Evolutionary conservation across 768 basidiomycete genomes (phyloP), one percentile per base, ranked within the genome.

Genomic region (Serendipita sp.): DNA sequence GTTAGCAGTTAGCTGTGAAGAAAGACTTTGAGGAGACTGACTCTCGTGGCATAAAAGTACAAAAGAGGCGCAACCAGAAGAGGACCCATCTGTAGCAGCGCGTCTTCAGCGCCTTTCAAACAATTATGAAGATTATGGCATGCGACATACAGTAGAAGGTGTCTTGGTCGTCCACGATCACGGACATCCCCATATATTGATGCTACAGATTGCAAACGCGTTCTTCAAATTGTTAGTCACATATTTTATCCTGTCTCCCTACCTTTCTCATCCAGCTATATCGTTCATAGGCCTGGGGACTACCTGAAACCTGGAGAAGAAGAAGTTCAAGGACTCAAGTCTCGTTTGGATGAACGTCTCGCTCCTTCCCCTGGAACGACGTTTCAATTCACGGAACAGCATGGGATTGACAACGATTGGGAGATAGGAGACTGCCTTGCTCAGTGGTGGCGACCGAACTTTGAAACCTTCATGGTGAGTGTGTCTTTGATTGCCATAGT

Each of bases 391-490:
- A 65, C 87, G 74, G 78, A 81, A 34, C 80, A 82, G 0, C 86
- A 90, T 66, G 87, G 85, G 0, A 81, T 86, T 18, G 86, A 86
- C 69, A 88, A 88, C 62, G 91, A 93, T 46, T 99, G 96, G 96
- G 88, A 94, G 73, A 91, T 97, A 44, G 88, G 88, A 1, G 94
- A 98, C 69, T 93, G 91, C 69, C 78, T 98, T n/a, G 91, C 91
- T 0, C 92, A 94, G 72, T 99, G 95, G 94, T 99, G 90, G 88
- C 76, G 96, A 58, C 95, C 95, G 0, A 96, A 96, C 71, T 99
- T 96, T 69, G 96, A 99, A 77, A 94, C 92, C 0, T 98, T 98
- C 75, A 94, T 96, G 88, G 94, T 95, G 69, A 50, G 48, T 50
- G 48, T 50, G 8, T 31, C n/a, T 3, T 2, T n/a, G 15, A 4